These are phyloP conservation scores for Ophiocordyceps sinensis DNA, from an alignment of 2,329 filamentous ascomycete species.

Conservation along the genomic window DNA sequence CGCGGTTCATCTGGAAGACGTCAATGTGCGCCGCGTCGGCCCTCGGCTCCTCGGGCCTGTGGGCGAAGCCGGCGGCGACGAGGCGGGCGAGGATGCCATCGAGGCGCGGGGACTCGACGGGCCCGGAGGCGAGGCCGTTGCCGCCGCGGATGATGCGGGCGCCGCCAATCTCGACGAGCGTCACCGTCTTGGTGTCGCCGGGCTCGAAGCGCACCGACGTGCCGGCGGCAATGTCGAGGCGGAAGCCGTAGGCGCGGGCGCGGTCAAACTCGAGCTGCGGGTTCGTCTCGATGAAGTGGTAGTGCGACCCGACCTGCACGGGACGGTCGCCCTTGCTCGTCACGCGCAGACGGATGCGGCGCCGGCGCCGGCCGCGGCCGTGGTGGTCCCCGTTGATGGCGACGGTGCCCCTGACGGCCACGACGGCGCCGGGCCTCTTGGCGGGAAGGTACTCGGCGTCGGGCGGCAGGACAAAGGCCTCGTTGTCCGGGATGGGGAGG, in stretches of 20 bases:
- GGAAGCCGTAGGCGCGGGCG: slow-evolving; percentile 64
- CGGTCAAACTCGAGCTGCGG: slow-evolving; percentile 82
- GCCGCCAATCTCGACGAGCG: slow-evolving; percentile 77
- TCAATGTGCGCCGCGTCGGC: slow-evolving; percentile 39
- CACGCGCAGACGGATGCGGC: slow-evolving; percentile 59
- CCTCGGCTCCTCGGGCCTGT: slow-evolving; percentile 49
- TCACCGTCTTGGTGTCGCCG: slow-evolving; percentile 81
- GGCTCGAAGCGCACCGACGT: slow-evolving; percentile 91
- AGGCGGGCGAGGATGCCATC: slow-evolving; percentile 54
- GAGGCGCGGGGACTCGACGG: slow-evolving; percentile 47
- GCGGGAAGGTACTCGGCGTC: slow-evolving; percentile 50
- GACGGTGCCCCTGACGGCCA: slow-evolving; percentile 55
- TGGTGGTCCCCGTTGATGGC: slow-evolving; percentile 49
- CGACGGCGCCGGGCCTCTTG: slow-evolving; percentile 65
- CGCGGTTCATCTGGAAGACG: slow-evolving; percentile 56
- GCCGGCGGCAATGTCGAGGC: slow-evolving; percentile 79
- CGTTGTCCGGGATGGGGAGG: slow-evolving; percentile 58
- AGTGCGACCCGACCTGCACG: slow-evolving; percentile 87
- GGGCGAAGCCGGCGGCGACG: slow-evolving; percentile 62
- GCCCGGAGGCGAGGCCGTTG: slow-evolving; percentile 63
- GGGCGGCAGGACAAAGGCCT: slow-evolving; percentile 52
- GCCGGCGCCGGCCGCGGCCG: slow-evolving; percentile 23
- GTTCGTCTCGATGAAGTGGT: slow-evolving; percentile 94
- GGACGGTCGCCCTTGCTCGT: slow-evolving; percentile 81
- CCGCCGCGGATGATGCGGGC: slow-evolving; percentile 69